phyloP scores from a whole-genome alignment of 495 filamentous ascomycete genomes.

The Pseudomonodictys pantanalensis region DNA sequence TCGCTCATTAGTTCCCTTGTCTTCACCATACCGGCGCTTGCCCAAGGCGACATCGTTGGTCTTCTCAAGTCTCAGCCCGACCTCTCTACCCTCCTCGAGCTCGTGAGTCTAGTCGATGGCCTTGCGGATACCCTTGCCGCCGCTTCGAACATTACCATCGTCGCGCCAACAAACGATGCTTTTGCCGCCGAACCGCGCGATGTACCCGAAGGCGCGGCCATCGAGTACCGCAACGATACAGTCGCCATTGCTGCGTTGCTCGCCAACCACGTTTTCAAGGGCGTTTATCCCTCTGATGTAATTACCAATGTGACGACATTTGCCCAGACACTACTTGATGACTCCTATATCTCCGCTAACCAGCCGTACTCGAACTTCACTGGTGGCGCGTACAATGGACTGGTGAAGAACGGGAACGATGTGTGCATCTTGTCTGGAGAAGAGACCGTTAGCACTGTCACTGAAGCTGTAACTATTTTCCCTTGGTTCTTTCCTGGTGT shows the following conservation, averaged over 20 bases:
- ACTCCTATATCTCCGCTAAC: background rate
- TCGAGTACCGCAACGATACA: slow-evolving; percentile 5
- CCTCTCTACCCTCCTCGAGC: slow-evolving; percentile 12
- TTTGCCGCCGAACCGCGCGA: slow-evolving; percentile 5
- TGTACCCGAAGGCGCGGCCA: slow-evolving; percentile 4
- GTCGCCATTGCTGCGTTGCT: slow-evolving; percentile 3
- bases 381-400: slow-evolving; percentile 15
- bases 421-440: slow-evolving; percentile 16
- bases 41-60: slow-evolving; percentile 6
- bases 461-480: slow-evolving; percentile 6
- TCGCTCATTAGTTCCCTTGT: slow-evolving; percentile 1
- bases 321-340: slow-evolving; percentile 11
- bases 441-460: slow-evolving; percentile 8
- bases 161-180: slow-evolving; percentile 14
- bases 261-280: slow-evolving; percentile 16
- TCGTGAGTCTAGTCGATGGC: slow-evolving; percentile 13
- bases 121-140: slow-evolving; percentile 9
- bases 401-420: slow-evolving; percentile 14
- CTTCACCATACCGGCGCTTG: background rate
- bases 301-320: slow-evolving; percentile 12
- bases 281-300: slow-evolving; percentile 2
- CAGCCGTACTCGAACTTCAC: slow-evolving; percentile 14
- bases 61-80: slow-evolving; percentile 10
- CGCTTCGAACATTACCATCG: slow-evolving; percentile 16
- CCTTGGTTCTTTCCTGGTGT: background rate